A percentile compares a stretch with the other conserved stretches of the same genome.
Evolutionary conservation across 2,329 filamentous ascomycete genomes (phyloP).

Genomic region (Pestalotiopsis sp.): DNA sequence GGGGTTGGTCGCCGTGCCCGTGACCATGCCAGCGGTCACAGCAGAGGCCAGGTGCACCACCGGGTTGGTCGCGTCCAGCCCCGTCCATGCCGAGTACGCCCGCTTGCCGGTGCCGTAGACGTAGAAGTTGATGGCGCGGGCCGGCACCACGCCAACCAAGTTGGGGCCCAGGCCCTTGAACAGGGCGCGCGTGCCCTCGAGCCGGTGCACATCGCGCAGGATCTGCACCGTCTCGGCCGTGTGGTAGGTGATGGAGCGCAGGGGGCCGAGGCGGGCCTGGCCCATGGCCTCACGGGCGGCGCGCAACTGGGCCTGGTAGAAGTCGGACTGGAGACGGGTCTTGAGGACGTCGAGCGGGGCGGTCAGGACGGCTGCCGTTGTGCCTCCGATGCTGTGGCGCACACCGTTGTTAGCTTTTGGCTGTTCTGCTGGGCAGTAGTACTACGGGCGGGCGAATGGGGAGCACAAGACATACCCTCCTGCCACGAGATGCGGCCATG

Average conservation of each 20-base stretch:
- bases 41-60: constrained; percentile 80
- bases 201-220: constrained; percentile 73
- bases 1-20: constrained; percentile 88
- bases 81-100: constrained; percentile 73
- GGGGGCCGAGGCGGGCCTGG: constrained; percentile 59
- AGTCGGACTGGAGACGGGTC: constrained; percentile 89
- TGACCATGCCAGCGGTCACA: constrained; percentile 76
- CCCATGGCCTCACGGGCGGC: constrained; percentile 63
- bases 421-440: neutral
- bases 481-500: constrained; percentile 89
- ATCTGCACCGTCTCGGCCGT: constrained; percentile 86
- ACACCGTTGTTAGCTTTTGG: neutral
- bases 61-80: constrained; percentile 66
- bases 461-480: constrained; percentile 66
- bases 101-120: constrained; percentile 91
- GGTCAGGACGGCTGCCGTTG: constrained; percentile 90
- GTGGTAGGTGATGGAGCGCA: constrained; percentile 69
- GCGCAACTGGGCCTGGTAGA: constrained; percentile 82
- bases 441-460: neutral
- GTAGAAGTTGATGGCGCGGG: constrained; percentile 90
- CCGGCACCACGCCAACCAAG: constrained; percentile 84
- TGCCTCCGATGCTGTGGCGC: constrained; percentile 67
- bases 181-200: constrained; percentile 81
- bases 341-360: constrained; percentile 93
- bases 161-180: constrained; percentile 95